Conservation (phyloP, 164 flowering plant species). For the Nelumbo lutea region DNA sequence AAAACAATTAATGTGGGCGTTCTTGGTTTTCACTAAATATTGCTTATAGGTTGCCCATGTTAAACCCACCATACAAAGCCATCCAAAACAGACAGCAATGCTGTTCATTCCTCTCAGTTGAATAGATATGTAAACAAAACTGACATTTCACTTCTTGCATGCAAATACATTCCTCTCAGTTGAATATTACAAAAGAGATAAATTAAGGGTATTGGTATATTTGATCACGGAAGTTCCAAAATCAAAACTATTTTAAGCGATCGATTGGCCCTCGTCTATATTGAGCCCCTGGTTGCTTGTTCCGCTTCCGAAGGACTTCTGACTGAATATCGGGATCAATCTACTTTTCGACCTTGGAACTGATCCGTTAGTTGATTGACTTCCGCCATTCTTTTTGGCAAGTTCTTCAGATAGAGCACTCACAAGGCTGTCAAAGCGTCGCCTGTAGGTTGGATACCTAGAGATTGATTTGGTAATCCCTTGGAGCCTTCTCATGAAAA, state of each 20-base stretch:
- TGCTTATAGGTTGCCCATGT: no score
- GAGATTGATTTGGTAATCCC: conserved; percentile 78
- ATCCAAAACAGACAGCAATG: no score
- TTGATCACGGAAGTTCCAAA: conserved; percentile 25
- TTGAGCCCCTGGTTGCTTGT: conserved; percentile 27
- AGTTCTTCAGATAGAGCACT: conserved; percentile 44
- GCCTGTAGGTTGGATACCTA: conserved; percentile 77
- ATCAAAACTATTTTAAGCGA: conserved; percentile 15
- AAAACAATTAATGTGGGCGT: no score
- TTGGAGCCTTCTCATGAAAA: conserved; percentile 49
- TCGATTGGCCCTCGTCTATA: conserved; percentile 33
- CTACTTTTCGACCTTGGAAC: conserved; percentile 44
- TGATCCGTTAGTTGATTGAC: conserved; percentile 16
- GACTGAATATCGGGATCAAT: conserved; percentile 42
- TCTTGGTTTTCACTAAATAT: no score
- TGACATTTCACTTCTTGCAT: no score
- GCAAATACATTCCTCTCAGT: not conserved
- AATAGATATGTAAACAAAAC: no score
- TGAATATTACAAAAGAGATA: not conserved
- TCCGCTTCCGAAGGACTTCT: conserved; percentile 43
- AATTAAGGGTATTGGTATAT: not conserved
- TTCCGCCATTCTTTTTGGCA: conserved; percentile 35
- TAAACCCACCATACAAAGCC: no score
- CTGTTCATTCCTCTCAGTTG: no score
- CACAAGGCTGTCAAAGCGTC: conserved; percentile 46